Conservation (phyloP, 2,329 filamentous ascomycete species). For the Blastomyces emzantsi region DNA sequence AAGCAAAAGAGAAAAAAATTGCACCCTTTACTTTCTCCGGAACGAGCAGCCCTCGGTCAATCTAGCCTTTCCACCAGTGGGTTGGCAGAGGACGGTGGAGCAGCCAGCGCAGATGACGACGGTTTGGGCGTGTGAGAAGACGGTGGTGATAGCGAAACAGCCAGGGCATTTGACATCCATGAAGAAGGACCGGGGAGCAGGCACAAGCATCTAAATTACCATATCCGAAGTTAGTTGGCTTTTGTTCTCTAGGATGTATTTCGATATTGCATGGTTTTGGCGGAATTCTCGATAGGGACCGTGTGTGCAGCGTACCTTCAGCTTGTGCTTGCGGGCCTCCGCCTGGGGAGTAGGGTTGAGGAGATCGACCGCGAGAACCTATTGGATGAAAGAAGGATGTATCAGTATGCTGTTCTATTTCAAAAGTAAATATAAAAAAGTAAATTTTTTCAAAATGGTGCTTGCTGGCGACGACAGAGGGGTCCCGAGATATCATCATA, state of each 20-base stretch:
- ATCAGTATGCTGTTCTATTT: constrained; percentile 4
- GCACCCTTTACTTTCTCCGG: constrained; percentile 80
- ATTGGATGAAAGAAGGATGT: constrained; percentile 23
- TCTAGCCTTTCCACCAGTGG: constrained; percentile 97
- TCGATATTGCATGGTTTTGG: constrained; percentile 17
- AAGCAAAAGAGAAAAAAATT: constrained; percentile 7
- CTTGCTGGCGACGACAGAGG: constrained; percentile 15
- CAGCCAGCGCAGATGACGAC: constrained; percentile 99
- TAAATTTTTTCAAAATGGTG: neutral
- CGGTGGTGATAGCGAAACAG: constrained; percentile 99
- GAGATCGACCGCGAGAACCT: constrained; percentile 99
- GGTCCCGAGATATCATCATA: neutral
- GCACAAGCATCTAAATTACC: constrained; percentile 70
- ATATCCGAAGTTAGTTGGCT: neutral
- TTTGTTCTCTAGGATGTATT: constrained; percentile 12
- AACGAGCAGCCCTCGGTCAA: constrained; percentile 99
- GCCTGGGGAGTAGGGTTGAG: constrained; percentile 96
- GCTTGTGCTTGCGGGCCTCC: constrained; percentile 99
- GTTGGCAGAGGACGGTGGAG: constrained; percentile 99
- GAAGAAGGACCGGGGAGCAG: constrained; percentile 97
- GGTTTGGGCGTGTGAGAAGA: constrained; percentile 99
- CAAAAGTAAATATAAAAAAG: neutral
- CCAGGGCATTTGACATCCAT: constrained; percentile 99
- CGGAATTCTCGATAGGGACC: constrained; percentile 7
- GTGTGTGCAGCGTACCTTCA: constrained; percentile 64